Conservation (phyloP, 1,139 yeast species). For the Kodamaea plutei region DNA sequence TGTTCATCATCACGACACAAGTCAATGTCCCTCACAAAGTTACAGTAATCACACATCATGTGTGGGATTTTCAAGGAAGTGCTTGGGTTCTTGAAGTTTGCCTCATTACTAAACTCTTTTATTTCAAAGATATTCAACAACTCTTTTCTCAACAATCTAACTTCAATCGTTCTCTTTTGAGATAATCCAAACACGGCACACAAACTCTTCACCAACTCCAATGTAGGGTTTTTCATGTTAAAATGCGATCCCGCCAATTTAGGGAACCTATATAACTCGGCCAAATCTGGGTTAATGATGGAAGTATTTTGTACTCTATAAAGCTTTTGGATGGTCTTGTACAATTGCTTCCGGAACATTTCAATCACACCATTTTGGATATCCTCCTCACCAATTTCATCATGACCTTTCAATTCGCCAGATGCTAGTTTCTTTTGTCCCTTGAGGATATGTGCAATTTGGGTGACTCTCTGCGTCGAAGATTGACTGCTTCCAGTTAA, state of each 20-base stretch:
- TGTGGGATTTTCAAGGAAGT: constrained; percentile 62
- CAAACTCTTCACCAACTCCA: constrained; percentile 73
- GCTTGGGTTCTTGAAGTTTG: constrained; percentile 74
- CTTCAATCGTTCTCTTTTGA: constrained; percentile 61
- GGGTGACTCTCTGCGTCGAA: constrained; percentile 63
- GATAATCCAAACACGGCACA: constrained; percentile 74
- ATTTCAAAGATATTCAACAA: constrained; percentile 69
- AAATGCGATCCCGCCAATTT: constrained; percentile 66
- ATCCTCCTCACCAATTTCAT: constrained; percentile 26
- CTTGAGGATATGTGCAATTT: constrained; percentile 51
- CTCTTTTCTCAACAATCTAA: constrained; percentile 70
- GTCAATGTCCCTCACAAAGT: constrained; percentile 70
- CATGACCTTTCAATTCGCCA: constrained; percentile 21
- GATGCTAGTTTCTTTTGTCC: constrained; percentile 38
- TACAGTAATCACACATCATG: constrained; percentile 78
- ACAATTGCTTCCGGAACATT: constrained; percentile 57
- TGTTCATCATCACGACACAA: constrained; percentile 63
- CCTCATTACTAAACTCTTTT: constrained; percentile 78
- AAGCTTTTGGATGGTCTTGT: constrained; percentile 63
- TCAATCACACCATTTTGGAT: constrained; percentile 41
- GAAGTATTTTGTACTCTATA: constrained; percentile 69
- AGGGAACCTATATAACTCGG: constrained; percentile 69
- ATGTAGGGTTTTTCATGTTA: constrained; percentile 61
- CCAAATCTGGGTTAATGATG: constrained; percentile 61
- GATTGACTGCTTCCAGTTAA: constrained; percentile 29